Base-by-base conservation (phyloP, 2,329 filamentous ascomycete species). In the Fusarium lyarnte region DNA sequence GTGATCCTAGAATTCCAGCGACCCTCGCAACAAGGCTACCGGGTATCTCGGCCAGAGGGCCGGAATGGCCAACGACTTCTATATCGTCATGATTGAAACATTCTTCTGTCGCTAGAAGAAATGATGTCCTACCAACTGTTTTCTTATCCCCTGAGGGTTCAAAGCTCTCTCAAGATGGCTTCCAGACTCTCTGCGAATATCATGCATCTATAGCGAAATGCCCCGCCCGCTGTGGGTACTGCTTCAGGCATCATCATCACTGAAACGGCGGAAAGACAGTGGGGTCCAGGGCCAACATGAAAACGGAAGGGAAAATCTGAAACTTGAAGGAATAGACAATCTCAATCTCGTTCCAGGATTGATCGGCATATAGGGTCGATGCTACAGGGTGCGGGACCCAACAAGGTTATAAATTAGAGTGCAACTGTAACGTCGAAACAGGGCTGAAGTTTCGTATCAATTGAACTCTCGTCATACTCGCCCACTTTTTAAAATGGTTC, bases 1-100 rank as follows among this genome's bases (percentile, higher is more conserved):
- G 49, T 63, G 3, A 41, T 63, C n/a, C 25, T 69, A 23, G 64
- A 69, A 39, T 69, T 69, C 29, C 64, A 69, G 31, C 66, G 57
- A 5, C 66, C 66, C 21, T 42, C 64, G 21, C 64, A 57, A 19
- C n/a, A 63, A 36, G 57, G 57, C 19, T 38, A 41, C 35, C 38
- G 58, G 13, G 13, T 69, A 13, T 31, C 57, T 23, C 39, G n/a
- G 13, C 66, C 63, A 35, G 41, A 31, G 7, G 39, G 38, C 6
- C 55, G 45, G n/a, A 57, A 46, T 27, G 25, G 25, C 17, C 66
- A 69, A 27, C 42, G 39, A 21, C 63, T 69, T 17, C 6, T 69
- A 17, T 69, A 69, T n/a, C 49, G 21, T 17, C 57, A 41, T 19
- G 10, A 31, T n/a, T 68, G 33, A 57, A 29, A 7, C 16, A 23